Conservation (phyloP, 2,329 filamentous ascomycete species). For the Aspergillus awamori region DNA sequence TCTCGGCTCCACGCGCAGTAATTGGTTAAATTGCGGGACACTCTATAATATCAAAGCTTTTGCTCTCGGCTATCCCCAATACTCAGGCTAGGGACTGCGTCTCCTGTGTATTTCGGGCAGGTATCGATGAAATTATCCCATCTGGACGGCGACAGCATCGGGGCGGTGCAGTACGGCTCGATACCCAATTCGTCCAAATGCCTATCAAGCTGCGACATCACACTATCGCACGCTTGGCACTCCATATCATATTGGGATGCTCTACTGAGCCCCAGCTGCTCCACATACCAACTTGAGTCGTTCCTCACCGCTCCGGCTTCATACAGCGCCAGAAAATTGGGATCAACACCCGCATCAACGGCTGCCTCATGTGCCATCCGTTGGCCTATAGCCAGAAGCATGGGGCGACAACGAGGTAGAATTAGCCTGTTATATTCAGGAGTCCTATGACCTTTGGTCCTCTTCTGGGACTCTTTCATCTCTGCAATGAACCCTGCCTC, state of each 20-base stretch:
- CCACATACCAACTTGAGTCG: constrained; percentile 22
- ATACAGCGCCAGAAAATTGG: constrained; percentile 17
- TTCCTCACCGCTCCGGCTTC: constrained; percentile 17
- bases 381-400: constrained; percentile 26
- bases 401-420: constrained; percentile 20
- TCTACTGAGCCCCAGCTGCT: constrained; percentile 8
- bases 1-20: neutral
- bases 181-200: constrained; percentile 4
- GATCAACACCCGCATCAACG: constrained; percentile 17
- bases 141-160: constrained; percentile 1
- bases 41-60: neutral
- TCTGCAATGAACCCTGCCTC: constrained; percentile 20
- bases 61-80: neutral
- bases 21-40: too few species aligned
- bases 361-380: constrained; percentile 28
- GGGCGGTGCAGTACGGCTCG: constrained; percentile 11
- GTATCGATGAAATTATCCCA: constrained; percentile 3
- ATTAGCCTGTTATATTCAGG: constrained; percentile 21
- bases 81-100: neutral
- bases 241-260: constrained; percentile 8
- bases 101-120: neutral
- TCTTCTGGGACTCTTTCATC: constrained; percentile 5
- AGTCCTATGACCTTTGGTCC: constrained; percentile 14
- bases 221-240: neutral
- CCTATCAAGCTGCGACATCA: constrained; percentile 4